Base-by-base conservation (phyloP, 768 basidiomycete species). In the Amanita molliuscula region DNA sequence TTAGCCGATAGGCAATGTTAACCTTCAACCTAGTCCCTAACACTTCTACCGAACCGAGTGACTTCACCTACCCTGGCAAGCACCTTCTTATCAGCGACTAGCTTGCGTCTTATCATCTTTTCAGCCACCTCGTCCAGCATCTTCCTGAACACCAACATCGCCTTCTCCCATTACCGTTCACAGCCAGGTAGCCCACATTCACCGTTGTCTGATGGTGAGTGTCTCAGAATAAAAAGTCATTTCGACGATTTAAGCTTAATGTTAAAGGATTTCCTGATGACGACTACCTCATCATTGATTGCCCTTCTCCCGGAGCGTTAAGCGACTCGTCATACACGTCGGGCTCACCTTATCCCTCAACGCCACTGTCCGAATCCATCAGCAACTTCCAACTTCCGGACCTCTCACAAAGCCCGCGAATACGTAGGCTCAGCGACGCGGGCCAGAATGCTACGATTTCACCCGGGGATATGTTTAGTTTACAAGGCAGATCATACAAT, bases 251-350 rank as follows among this genome's bases (percentile, higher is more conserved):
- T 8, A 31, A 26, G 41, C 37, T 18, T 20, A 2, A 35, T 35
- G 11, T n/a, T 23, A 4, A 26, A 50, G 49, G 18, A 23, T 50
- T 34, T 26, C 34, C 28, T 1, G 49, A 50, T 25, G 49, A 50
- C 20, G 42, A 44, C 18, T n/a, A 18, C n/a, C 33, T 34, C 20
- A 18, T 23, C 20, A 29, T 35, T 7, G 49, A 50, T 15, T 50
- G 49, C 18, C 49, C 49, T 26, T 50, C 49, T 5, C 49, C 49
- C 3, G 34, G 40, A 33, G 48, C 48, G 16, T 18, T 48, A n/a
- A 29, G 38, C 16, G 49, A 50, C 20, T 50, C 49, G 2, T 50
- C 40, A 11, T 33, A 41, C 6, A 49, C 40, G 3, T n/a, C 38
- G 1, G 40, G 31, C 29, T 50, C 49, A 3, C 49, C 49, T 25